These are phyloP conservation scores for Scheffersomyces segobiensis DNA, from an alignment of 1,139 yeast genomes.

Conservation along the genomic window DNA sequence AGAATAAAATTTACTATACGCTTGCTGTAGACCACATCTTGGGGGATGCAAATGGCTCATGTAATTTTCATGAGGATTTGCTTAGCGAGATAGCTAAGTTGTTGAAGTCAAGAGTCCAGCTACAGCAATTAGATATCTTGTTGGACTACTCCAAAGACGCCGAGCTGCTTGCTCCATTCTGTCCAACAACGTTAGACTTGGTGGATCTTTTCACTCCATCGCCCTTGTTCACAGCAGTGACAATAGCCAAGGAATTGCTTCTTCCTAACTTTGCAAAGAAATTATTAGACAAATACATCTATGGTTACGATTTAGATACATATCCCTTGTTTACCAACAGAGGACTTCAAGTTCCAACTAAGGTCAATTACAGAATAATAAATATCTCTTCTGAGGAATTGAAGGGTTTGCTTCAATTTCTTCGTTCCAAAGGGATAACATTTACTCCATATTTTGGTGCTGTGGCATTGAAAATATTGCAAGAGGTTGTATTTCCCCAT, in stretches of 20 bases:
- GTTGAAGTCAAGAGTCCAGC: neutral
- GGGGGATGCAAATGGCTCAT: conserved; percentile 37
- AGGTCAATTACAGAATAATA: conserved; percentile 15
- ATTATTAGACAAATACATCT: neutral
- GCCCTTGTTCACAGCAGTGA: conserved; percentile 6
- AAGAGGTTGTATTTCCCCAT: conserved; percentile 19
- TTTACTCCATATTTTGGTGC: conserved; percentile 27
- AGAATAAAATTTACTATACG: conserved; percentile 19
- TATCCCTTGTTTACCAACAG: conserved; percentile 17
- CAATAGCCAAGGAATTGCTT: conserved; percentile 2
- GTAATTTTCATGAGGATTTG: conserved; percentile 33
- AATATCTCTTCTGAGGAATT: conserved; percentile 12
- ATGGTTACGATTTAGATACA: conserved; percentile 11
- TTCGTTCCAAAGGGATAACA: conserved; percentile 19
- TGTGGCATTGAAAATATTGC: conserved; percentile 19
- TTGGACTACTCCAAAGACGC: conserved; percentile 8
- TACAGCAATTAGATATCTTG: conserved; percentile 2
- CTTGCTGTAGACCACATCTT: conserved; percentile 34
- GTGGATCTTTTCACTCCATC: conserved; percentile 12
- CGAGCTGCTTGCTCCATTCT: conserved; percentile 1
- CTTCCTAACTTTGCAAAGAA: conserved; percentile 10
- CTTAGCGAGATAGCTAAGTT: conserved; percentile 13
- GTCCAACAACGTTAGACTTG: conserved; percentile 3
- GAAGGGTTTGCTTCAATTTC: conserved; percentile 9
- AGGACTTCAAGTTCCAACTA: conserved; percentile 9